A percentile compares a stretch with the other conserved stretches of the same genome.
phyloP scores from a whole-genome alignment of 75 land plant genomes.

The Gnetum montanum region DNA sequence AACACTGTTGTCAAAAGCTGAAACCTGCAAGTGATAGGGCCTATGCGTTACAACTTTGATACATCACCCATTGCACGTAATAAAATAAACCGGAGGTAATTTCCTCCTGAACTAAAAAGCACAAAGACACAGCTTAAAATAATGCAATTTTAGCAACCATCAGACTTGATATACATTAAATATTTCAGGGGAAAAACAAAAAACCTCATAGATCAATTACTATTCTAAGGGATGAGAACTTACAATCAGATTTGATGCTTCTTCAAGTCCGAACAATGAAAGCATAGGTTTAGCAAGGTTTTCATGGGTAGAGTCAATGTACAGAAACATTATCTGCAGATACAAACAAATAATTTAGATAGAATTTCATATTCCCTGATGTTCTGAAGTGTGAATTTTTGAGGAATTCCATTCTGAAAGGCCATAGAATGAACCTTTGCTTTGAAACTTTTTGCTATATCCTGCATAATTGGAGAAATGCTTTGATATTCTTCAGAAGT shows the following conservation, averaged over 20 bases:
- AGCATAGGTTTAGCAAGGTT: constrained; percentile 86
- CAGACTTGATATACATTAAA: too few species aligned
- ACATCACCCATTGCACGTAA: too few species aligned
- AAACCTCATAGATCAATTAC: not conserved
- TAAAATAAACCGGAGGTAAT: too few species aligned
- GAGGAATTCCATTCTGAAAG: not conserved
- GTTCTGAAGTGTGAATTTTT: not conserved
- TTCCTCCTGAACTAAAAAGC: too few species aligned
- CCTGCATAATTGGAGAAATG: constrained; percentile 36
- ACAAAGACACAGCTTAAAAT: too few species aligned
- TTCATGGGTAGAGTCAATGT: constrained; percentile 59
- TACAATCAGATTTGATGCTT: constrained; percentile 46
- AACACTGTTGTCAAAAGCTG: constrained; percentile 62
- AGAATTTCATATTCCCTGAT: not conserved
- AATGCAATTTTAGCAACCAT: too few species aligned
- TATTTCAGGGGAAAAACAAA: too few species aligned
- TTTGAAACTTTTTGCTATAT: constrained; percentile 59
- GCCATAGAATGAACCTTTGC: constrained; percentile 42
- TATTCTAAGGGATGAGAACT: constrained; percentile 11
- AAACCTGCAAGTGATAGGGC: too few species aligned
- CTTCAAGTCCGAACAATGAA: constrained; percentile 78
- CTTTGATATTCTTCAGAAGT: constrained; percentile 38
- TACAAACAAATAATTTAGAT: not conserved
- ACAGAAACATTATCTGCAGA: constrained; percentile 71
- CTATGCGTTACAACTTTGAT: too few species aligned